Percentiles rank a stretch among this genome's conserved stretches.
phyloP scores from a whole-genome alignment of 306 rosid species.

The Cicer bijugum region DNA sequence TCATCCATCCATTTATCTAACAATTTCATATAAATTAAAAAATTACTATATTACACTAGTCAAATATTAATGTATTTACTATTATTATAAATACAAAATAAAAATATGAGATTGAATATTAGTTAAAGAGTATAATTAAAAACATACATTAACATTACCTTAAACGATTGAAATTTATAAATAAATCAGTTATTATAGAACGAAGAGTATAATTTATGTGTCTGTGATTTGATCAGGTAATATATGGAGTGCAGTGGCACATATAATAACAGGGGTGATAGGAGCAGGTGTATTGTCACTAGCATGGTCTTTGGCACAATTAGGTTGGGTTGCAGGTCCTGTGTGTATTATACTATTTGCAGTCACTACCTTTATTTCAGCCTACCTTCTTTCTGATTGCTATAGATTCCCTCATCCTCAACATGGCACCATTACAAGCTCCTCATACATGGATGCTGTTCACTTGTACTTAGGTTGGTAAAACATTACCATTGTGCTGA shows the following conservation, averaged over 20 bases:
- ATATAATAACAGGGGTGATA: constrained; percentile 76
- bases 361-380: constrained; percentile 50
- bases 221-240: constrained; percentile 37
- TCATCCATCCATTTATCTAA: no score
- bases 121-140: no score
- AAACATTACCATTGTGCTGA: neutral
- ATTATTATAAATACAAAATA: no score
- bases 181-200: no score
- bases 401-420: constrained; percentile 59
- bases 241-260: constrained; percentile 60
- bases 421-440: constrained; percentile 42
- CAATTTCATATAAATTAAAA: no score
- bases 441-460: constrained; percentile 61
- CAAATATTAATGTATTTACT: no score
- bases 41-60: no score
- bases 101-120: no score
- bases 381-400: constrained; percentile 57
- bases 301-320: constrained; percentile 78
- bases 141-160: no score
- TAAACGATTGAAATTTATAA: no score
- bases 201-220: no score
- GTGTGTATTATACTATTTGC: constrained; percentile 56
- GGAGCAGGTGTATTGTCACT: constrained; percentile 86
- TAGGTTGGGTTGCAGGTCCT: constrained; percentile 83
- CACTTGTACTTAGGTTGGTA: constrained; percentile 37